Base-by-base conservation (phyloP, 2,329 filamentous ascomycete species). In the Thyridium curvatum region DNA sequence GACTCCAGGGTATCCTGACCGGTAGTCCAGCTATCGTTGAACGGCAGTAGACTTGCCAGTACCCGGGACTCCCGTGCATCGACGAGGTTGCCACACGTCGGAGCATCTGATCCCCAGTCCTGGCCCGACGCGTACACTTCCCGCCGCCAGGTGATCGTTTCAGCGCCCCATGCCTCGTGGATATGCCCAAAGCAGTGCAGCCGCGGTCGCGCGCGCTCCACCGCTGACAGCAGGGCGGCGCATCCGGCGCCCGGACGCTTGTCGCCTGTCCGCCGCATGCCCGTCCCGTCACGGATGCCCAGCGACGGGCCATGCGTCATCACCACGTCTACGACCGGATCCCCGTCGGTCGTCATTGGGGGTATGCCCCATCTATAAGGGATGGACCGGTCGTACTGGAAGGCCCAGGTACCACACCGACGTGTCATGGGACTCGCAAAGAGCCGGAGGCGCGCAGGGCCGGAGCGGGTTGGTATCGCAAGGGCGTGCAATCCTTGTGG, bases 151-250 rank as follows among this genome's bases (percentile, higher is more conserved):
- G 59, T 57, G 0, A 77, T 66, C 3, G 74, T 42, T 38, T 68
- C 70, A 0, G 65, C 69, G 3, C 79, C 79, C 73, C 76, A 82
- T 0, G 62, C 68, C 46, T 77, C 71, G 49, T 79, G 75, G n/a
- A 78, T 70, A 43, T 79, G 75, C 0, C 74, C 74, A 41, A 78
- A 79, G 51, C 72, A 77, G 50, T 77, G 71, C 4, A 79, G 45
- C 7, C 52, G 50, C 2, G 74, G 74, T 18, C 56, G 59, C 2
- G 66, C 61, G 0, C 50, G 49, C 2, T 62, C 58, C 0, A 79
- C 49, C 0, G 74, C 69, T 0, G 51, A 52, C 38, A 75, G 66
- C 3, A 79, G 61, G 13, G 61, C 43, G 0, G 47, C 46, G 41
- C 70, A 70, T 15, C 74, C 71, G 14, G 59, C 61, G 3, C 48